Conservation (phyloP, 495 filamentous ascomycete species). For the Penicillium antarcticum region DNA sequence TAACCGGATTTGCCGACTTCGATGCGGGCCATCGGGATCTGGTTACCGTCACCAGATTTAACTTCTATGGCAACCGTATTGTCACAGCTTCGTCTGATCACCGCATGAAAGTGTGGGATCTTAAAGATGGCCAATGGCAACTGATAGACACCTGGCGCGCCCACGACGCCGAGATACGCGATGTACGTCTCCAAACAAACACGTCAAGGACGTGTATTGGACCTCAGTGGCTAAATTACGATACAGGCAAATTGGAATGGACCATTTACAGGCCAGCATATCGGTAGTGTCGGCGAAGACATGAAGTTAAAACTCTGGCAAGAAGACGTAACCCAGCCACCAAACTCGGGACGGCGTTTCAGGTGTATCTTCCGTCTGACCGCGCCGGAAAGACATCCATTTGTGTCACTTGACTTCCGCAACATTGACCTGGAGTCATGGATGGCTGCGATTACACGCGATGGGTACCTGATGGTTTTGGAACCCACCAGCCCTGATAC, state of each 20-base stretch:
- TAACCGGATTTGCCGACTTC: conserved; percentile 59
- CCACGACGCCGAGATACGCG: conserved; percentile 86
- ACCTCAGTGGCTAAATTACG: conserved; percentile 11
- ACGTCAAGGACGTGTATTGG: neutral
- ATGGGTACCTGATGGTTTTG: conserved; percentile 74
- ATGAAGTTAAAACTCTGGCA: conserved; percentile 86
- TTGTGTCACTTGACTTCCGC: conserved; percentile 78
- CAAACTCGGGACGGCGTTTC: conserved; percentile 73
- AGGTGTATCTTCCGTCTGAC: conserved; percentile 56
- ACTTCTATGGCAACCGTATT: conserved; percentile 85
- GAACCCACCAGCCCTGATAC: conserved; percentile 87
- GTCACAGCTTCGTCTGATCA: conserved; percentile 91
- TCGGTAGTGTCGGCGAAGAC: conserved; percentile 76
- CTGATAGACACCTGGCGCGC: conserved; percentile 85
- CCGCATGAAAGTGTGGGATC: conserved; percentile 88
- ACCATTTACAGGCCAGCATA: conserved; percentile 57
- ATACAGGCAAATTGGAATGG: conserved; percentile 76
- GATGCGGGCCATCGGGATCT: conserved; percentile 61
- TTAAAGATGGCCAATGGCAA: conserved; percentile 73
- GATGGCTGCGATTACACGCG: conserved; percentile 77
- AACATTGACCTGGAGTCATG: conserved; percentile 71
- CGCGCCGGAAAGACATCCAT: conserved; percentile 57
- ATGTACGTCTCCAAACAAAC: conserved; percentile 51
- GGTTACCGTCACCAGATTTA: conserved; percentile 51
- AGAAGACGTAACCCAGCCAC: conserved; percentile 74